Evolutionary conservation across 1,284 basidiomycete genomes (phyloP).

Genomic region (Naganishia sp.): DNA sequence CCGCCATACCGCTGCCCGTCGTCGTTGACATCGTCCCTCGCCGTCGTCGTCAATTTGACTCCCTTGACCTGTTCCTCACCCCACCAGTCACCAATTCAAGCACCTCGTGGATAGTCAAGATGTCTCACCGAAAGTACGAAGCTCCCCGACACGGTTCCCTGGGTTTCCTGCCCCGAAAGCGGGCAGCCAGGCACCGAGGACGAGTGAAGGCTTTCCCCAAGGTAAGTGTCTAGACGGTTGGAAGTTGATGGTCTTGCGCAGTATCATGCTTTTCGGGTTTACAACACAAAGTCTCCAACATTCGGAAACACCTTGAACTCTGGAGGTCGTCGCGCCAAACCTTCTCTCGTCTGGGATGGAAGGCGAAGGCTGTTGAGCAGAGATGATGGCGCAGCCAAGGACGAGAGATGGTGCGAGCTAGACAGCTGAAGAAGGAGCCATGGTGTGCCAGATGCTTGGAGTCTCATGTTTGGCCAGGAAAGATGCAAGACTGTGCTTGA

Average conservation of each 20-base stretch:
- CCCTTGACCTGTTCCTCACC: background rate
- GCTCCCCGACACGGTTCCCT: slow-evolving; percentile 34
- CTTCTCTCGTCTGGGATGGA: slow-evolving; percentile 17
- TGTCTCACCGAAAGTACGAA: slow-evolving; percentile 66
- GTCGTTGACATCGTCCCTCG: slow-evolving; percentile 16
- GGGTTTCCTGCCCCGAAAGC: slow-evolving; percentile 76
- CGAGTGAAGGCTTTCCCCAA: slow-evolving; percentile 98
- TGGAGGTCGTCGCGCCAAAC: slow-evolving; percentile 21
- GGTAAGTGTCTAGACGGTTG: slow-evolving; percentile 56
- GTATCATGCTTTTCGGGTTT: slow-evolving; percentile 11
- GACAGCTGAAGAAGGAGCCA: slow-evolving; percentile 26
- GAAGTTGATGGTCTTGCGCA: slow-evolving; percentile 27
- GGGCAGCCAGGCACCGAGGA: slow-evolving; percentile 91
- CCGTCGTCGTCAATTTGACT: background rate
- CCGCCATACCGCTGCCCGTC: background rate
- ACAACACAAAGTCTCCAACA: background rate
- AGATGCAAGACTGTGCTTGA: slow-evolving; percentile 30
- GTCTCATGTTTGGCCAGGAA: slow-evolving; percentile 27
- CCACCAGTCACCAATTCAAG: slow-evolving; percentile 25
- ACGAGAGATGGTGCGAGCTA: slow-evolving; percentile 30
- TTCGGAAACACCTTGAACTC: slow-evolving; percentile 17
- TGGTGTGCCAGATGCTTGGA: slow-evolving; percentile 24
- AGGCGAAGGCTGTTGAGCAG: slow-evolving; percentile 13
- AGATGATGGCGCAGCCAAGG: slow-evolving; percentile 3
- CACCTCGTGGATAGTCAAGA: slow-evolving; percentile 27